phyloP scores from a whole-genome alignment of 345 rosid genomes.

The Populus davidiana region DNA sequence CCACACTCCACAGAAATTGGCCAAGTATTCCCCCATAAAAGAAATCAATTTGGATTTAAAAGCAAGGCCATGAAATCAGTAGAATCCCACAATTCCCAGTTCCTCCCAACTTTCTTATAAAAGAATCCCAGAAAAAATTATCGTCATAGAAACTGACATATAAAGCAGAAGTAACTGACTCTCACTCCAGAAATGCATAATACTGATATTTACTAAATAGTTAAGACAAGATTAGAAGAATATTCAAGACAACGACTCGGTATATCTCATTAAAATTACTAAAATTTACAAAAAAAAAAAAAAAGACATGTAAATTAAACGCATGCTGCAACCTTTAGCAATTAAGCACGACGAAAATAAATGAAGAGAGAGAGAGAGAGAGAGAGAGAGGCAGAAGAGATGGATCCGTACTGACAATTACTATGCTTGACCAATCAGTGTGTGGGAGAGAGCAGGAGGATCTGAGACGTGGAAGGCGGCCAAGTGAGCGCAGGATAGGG shows the following conservation, averaged over 20 bases:
- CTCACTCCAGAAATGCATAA: not conserved
- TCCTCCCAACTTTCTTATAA: not conserved
- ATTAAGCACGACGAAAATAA: not conserved
- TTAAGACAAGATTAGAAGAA: not conserved
- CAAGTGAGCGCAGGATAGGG: conserved; percentile 33
- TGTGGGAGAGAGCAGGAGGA: not conserved
- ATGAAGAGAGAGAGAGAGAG: not conserved
- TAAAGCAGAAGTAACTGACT: not conserved
- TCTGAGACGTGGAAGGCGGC: conserved; percentile 14
- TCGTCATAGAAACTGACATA: not conserved
- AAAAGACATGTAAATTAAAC: not conserved
- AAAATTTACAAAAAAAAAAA: not conserved
- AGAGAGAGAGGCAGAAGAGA: not conserved
- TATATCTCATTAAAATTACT: not conserved
- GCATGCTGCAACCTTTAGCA: not conserved
- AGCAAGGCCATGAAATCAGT: not conserved
- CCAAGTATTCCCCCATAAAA: not conserved
- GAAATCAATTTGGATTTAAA: not conserved
- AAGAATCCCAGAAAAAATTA: not conserved
- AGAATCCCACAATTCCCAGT: not conserved
- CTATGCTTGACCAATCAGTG: not conserved
- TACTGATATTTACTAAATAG: not conserved
- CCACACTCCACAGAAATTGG: not conserved
- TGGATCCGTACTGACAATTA: conserved; percentile 3
- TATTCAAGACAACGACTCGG: not conserved